Evolutionary conservation across 768 basidiomycete species (phyloP), one percentile per base, ranked within the genome.

Genomic region (Galerina marginata): DNA sequence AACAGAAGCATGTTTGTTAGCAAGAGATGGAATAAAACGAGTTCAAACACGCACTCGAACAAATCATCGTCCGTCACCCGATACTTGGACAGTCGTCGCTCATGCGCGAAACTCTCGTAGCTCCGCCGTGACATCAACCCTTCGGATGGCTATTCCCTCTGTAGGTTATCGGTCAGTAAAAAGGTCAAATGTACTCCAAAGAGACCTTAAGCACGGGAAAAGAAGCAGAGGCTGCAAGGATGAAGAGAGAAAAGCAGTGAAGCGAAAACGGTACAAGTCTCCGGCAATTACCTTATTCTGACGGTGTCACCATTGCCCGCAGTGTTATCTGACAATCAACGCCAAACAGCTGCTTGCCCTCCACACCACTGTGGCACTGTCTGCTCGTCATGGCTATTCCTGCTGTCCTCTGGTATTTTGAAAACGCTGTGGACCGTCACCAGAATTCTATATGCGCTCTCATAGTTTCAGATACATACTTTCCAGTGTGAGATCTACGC

Each of bases 51-150:
- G 52, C 73, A 95, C 93, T 91, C 86, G 79, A 92, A 93, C 67
- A 95, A 79, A 71, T 95, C 93, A 58, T 94, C 92, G 67, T 95
- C 93, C 26, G 89, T 85, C 52, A 93, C 86, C 63, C 88, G 84
- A 76, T 91, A 84, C 72, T 88, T 89, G 65, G 90, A 89, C 62
- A 90, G 61, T 61, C 91, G 86, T 75, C 84, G 85, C 72, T 91
- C 87, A 65, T 90, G 88, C 62, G 87, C 81, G 66, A 77, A 79
- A 74, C 90, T 87, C 66, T 85, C 84, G 76, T 88, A 84, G 79
- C 92, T 94, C 72, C 91, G 84, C 75, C 83, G 85, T 62, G 92
- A 91, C 88, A 91, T 85, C 43, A 65, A 58, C 38, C 15, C 47
- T 58, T 15, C 36, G 23, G 20, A 49, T 51, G 26, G 33, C 39